Percentiles rank a stretch among this genome's conserved stretches.
These are phyloP conservation scores for Silene noctiflora DNA, from an alignment of 179 eudicot genomes.

Conservation along the genomic window DNA sequence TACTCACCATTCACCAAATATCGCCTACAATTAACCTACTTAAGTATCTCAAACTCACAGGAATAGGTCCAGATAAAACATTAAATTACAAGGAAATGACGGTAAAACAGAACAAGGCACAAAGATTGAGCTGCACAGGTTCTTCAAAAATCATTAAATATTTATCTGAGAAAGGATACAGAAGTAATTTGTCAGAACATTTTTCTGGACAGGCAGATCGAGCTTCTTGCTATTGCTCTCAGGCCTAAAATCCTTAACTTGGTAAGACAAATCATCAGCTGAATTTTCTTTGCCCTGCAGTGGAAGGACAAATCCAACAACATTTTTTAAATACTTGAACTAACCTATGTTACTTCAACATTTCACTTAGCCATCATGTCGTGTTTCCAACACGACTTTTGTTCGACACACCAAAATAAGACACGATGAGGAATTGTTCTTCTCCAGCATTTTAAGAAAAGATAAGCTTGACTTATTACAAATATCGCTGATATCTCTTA, in stretches of 20 bases:
- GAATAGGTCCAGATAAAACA: not conserved
- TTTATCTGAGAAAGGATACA: slow-evolving; percentile 59
- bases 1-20: not conserved
- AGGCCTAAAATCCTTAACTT: slow-evolving; percentile 44
- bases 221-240: slow-evolving; percentile 57
- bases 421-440: too few species aligned
- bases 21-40: not conserved
- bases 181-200: slow-evolving; percentile 85
- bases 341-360: too few species aligned
- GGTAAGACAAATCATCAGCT: slow-evolving; percentile 35
- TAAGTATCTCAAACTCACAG: not conserved
- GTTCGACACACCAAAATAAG: too few species aligned
- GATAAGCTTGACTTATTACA: too few species aligned
- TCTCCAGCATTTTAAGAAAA: too few species aligned
- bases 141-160: not conserved
- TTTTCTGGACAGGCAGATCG: slow-evolving; percentile 88
- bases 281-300: slow-evolving; percentile 42
- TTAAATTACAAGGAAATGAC: not conserved
- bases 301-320: not conserved
- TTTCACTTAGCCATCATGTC: too few species aligned
- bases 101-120: too few species aligned
- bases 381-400: too few species aligned
- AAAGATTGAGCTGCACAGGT: not conserved
- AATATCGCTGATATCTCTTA: too few species aligned
- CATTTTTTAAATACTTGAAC: not conserved